phyloP scores from a whole-genome alignment of 2,329 filamentous ascomycete species.

The Fusarium chlamydosporum region DNA sequence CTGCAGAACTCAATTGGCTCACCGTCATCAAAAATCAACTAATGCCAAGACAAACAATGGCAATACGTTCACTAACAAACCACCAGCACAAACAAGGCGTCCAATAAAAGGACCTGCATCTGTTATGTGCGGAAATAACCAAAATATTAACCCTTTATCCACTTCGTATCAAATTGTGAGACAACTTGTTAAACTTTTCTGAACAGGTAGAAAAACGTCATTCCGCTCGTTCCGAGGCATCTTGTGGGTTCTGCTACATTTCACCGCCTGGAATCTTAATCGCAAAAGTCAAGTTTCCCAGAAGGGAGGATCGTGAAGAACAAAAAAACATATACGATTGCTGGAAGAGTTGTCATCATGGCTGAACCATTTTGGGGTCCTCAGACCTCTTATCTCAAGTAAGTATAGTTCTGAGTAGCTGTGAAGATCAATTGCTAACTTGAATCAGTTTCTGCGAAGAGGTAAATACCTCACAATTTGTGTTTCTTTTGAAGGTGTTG shows the following conservation, averaged over 20 bases:
- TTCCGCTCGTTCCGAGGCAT: slow-evolving; percentile 18
- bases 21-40: no score
- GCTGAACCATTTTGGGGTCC: slow-evolving; percentile 50
- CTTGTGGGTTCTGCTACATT: slow-evolving; percentile 28
- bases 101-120: slow-evolving; percentile 3
- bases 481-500: no score
- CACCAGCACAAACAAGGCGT: no score
- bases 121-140: neutral
- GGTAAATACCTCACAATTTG: slow-evolving; percentile 31
- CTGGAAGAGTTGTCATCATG: slow-evolving; percentile 4
- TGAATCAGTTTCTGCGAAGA: slow-evolving; percentile 52
- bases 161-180: neutral
- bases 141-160: neutral
- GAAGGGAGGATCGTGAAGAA: neutral
- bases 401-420: neutral
- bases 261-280: slow-evolving; percentile 23
- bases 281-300: slow-evolving; percentile 6
- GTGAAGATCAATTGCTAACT: neutral
- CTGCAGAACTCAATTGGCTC: no score
- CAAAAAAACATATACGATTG: neutral
- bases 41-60: no score
- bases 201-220: slow-evolving; percentile 11
- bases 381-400: slow-evolving; percentile 55
- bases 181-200: neutral
- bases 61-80: no score